Evolutionary conservation across 768 basidiomycete genomes (phyloP).

Genomic region (Mycena crocata): DNA sequence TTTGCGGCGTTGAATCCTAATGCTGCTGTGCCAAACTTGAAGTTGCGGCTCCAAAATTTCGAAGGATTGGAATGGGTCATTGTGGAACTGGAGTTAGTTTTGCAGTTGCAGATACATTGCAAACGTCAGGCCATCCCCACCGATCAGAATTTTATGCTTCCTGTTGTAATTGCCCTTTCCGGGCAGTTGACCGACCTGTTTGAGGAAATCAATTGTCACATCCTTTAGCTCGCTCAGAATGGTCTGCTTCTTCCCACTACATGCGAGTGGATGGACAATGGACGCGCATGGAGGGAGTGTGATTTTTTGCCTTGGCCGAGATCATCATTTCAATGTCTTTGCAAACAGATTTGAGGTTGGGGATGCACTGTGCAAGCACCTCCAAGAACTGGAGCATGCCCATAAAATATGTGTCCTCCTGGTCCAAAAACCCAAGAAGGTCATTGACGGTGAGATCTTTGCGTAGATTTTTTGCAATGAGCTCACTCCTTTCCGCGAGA

Average conservation of each 20-base stretch:
- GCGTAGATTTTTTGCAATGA: neutral
- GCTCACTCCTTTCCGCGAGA: neutral
- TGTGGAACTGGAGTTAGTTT: conserved; percentile 32
- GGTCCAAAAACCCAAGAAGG: conserved; percentile 3
- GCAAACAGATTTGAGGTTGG: neutral
- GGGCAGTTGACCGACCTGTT: conserved; percentile 24
- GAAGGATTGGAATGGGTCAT: conserved; percentile 24
- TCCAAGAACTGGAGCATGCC: neutral
- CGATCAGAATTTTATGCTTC: conserved; percentile 40
- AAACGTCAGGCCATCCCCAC: conserved; percentile 52
- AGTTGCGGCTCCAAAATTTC: conserved; percentile 32
- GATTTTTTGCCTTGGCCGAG: neutral
- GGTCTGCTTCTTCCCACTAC: conserved; percentile 6
- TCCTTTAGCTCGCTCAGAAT: conserved; percentile 2
- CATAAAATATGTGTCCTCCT: neutral
- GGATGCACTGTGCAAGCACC: neutral
- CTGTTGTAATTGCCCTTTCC: conserved; percentile 26
- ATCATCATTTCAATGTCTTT: neutral
- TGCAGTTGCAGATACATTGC: conserved; percentile 37
- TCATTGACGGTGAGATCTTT: conserved; percentile 2
- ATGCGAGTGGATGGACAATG: conserved; percentile 2
- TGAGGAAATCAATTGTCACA: neutral
- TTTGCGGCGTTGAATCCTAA: conserved; percentile 45
- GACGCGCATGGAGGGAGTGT: neutral
- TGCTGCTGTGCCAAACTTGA: conserved; percentile 36